Base-by-base conservation (phyloP, 345 rosid genomes). In the Bruguiera parviflora region DNA sequence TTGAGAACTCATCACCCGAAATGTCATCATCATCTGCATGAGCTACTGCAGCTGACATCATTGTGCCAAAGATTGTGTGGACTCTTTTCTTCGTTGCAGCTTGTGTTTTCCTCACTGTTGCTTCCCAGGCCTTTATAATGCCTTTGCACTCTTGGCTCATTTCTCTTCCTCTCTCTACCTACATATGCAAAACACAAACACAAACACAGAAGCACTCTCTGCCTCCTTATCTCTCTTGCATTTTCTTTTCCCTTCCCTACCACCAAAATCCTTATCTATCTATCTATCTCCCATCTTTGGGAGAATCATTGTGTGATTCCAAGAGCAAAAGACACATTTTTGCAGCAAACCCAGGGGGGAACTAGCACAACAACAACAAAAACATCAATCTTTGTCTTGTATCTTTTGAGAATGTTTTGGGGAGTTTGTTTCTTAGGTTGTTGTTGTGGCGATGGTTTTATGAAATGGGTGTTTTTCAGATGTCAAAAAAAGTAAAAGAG, bases 11-110 rank as follows among this genome's bases (percentile, higher is more conserved):
- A 1, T 49, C 37, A 18, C 47, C 58, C 52, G 71, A 22, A 67
- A 63, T 61, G 21, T 84, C 92, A 31, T 91, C 97, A 46, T 92
- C 98, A 63, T 89, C 97, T 27, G 83, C 97, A 75, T 89, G 96
- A 56, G 96, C 96, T 60, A 95, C 96, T 47, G 99, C 73, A 60
- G 79, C 79, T 46, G 75, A 70, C 79, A 71, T 85, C 88, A 86
- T 95, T 55, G 84, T 75, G 22, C 75, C 63, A 60, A 86, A 84
- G 56, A 75, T 51, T 37, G 66, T 65, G 47, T 72, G 71, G 53
- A 71, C 68, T 71, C 84, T 71, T 71, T 79, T 86, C 77, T 76
- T 92, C 32, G 66, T 67, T 18, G 63, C 73, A 46, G 79, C 75
- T 79, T 78, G 80, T 64, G 85, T 71, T 71, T 71, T 84, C 28